These are phyloP conservation scores for Globisporangium canariense DNA, from an alignment of 352 stramenopile genomes.

Conservation along the genomic window DNA sequence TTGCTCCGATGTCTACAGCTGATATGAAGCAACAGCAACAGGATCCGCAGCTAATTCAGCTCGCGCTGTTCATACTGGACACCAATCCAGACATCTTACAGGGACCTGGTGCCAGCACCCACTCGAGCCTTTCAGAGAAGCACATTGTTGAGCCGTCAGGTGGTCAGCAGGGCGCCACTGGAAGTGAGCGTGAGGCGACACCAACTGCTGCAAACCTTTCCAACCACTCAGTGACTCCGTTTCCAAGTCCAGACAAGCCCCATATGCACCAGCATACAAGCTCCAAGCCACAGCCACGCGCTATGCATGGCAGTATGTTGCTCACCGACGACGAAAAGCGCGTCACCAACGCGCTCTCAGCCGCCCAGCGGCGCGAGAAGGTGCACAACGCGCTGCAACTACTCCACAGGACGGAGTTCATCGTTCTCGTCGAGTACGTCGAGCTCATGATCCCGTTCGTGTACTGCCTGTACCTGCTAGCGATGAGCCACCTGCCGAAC, in stretches of 20 bases:
- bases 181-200: not conserved
- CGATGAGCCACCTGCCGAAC: slow-evolving; percentile 8
- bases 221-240: not conserved
- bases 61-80: not conserved
- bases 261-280: not conserved
- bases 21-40: not conserved
- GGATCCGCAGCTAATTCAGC: not conserved
- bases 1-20: not conserved
- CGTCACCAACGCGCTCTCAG: not conserved
- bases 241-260: not conserved
- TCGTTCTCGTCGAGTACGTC: slow-evolving; percentile 22
- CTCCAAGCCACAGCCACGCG: not conserved
- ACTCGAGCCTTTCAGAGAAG: not conserved
- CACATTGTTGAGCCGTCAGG: not conserved
- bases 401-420: slow-evolving; percentile 19
- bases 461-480: slow-evolving; percentile 13
- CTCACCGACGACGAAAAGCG: not conserved
- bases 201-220: not conserved
- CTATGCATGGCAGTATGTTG: not conserved
- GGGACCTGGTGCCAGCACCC: not conserved
- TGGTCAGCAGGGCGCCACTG: not conserved
- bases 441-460: slow-evolving; percentile 24
- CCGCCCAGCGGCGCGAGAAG: not conserved
- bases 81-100: not conserved
- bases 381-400: slow-evolving; percentile 2